These are phyloP conservation scores for Podaxis sp. DNA, from an alignment of 768 basidiomycete species.

Conservation along the genomic window DNA sequence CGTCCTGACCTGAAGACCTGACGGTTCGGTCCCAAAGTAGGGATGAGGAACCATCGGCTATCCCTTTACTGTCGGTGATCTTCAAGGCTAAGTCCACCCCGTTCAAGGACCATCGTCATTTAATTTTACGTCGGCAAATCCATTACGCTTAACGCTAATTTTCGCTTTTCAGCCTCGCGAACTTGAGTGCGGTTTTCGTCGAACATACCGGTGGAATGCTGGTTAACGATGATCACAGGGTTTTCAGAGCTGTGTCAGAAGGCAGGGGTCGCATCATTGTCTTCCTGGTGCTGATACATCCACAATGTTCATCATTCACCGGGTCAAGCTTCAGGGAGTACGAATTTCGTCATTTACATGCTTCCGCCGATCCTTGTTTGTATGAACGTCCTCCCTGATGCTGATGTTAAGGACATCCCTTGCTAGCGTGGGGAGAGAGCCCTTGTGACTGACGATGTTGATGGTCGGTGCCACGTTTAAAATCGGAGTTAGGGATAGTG, in stretches of 20 bases:
- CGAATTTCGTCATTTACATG: too few relatives aligned
- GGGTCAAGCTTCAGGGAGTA: too few relatives aligned
- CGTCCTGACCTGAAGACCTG: neutral
- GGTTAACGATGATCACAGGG: too few relatives aligned
- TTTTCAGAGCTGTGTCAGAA: neutral
- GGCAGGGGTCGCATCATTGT: neutral
- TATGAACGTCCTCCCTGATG: neutral
- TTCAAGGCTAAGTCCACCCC: neutral
- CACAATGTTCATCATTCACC: too few relatives aligned
- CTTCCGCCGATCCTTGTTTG: neutral
- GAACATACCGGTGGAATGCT: too few relatives aligned
- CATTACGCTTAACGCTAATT: neutral
- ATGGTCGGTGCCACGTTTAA: neutral
- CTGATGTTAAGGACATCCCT: neutral
- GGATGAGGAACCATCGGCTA: neutral
- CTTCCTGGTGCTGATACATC: too few relatives aligned
- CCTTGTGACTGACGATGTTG: neutral
- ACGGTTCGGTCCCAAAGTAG: neutral
- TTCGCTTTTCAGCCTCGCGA: neutral
- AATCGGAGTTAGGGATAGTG: slow-evolving; percentile 1
- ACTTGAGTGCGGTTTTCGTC: neutral
- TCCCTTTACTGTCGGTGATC: neutral
- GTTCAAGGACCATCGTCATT: neutral
- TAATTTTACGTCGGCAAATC: neutral
- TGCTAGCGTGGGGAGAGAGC: neutral